Percentiles rank a stretch among this genome's conserved stretches.
Conservation (phyloP, 2,329 filamentous ascomycete species). For the Mollisiaceae sp. region DNA sequence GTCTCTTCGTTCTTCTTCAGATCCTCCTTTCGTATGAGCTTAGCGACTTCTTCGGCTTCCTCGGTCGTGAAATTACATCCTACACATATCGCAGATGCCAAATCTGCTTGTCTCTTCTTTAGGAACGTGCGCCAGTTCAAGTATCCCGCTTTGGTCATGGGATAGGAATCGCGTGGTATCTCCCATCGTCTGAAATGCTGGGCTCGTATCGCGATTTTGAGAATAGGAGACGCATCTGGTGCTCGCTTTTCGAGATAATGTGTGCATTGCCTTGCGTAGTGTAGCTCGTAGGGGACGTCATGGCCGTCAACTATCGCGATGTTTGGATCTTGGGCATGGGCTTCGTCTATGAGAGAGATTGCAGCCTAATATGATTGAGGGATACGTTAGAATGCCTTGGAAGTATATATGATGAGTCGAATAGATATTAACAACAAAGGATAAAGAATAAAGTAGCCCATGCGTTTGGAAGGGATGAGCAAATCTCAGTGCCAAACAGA, state of each 20-base stretch:
- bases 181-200: slow-evolving; percentile 89
- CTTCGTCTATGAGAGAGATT: slow-evolving; percentile 73
- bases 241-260: slow-evolving; percentile 67
- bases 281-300: slow-evolving; percentile 74
- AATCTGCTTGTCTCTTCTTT: slow-evolving; percentile 72
- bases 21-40: slow-evolving; percentile 80
- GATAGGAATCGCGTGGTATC: slow-evolving; percentile 74
- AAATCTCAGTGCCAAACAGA: not conserved
- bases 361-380: slow-evolving; percentile 48
- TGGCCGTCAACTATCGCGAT: slow-evolving; percentile 51
- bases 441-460: not conserved
- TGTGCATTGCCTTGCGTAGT: slow-evolving; percentile 83
- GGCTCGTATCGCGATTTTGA: slow-evolving; percentile 79
- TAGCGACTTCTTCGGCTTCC: slow-evolving; percentile 66
- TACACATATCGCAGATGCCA: slow-evolving; percentile 60
- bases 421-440: not conserved
- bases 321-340: slow-evolving; percentile 71
- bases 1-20: slow-evolving; percentile 68
- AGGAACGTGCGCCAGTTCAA: slow-evolving; percentile 78
- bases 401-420: too few relatives aligned
- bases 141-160: slow-evolving; percentile 77
- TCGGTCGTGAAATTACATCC: slow-evolving; percentile 45
- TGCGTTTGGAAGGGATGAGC: not conserved
- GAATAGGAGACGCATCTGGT: slow-evolving; percentile 66
- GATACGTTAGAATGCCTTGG: too few relatives aligned